Evolutionary conservation across 352 stramenopile genomes (phyloP).

Genomic region (Albugo laibachii): DNA sequence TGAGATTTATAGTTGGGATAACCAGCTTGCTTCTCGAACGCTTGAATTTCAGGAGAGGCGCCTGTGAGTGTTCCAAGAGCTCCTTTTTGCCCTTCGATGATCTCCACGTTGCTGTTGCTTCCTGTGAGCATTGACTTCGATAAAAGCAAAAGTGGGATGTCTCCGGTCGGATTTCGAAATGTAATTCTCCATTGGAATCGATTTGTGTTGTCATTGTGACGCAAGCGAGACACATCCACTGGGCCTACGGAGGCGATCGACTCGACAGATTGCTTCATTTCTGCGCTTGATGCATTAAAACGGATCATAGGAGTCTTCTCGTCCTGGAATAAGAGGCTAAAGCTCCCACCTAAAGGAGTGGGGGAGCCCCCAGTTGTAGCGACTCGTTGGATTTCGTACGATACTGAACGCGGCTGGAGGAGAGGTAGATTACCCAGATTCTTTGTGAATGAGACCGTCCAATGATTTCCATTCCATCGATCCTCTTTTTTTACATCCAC

Average conservation of each 20-base stretch:
- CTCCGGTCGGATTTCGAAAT: constrained; percentile 76
- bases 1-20: constrained; percentile 81
- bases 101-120: constrained; percentile 23
- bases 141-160: constrained; percentile 40
- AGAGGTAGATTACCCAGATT: constrained; percentile 87
- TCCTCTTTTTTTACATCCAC: constrained; percentile 56
- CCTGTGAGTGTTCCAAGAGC: constrained; percentile 55
- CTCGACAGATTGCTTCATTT: constrained; percentile 81
- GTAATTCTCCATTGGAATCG: constrained; percentile 87
- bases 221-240: constrained; percentile 76
- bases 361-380: constrained; percentile 78
- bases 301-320: constrained; percentile 59
- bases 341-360: constrained; percentile 83
- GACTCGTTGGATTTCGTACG: constrained; percentile 90
- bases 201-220: constrained; percentile 52
- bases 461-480: constrained; percentile 73
- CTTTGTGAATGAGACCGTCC: constrained; percentile 91
- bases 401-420: constrained; percentile 69
- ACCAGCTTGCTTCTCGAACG: constrained; percentile 85
- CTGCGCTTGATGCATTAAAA: constrained; percentile 68
- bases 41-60: constrained; percentile 31
- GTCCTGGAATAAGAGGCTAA: constrained; percentile 65
- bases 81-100: constrained; percentile 48
- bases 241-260: constrained; percentile 62
- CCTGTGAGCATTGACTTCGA: constrained; percentile 24